These are phyloP conservation scores for Aeschynomene evenia DNA, from an alignment of 306 rosid species.

Conservation along the genomic window DNA sequence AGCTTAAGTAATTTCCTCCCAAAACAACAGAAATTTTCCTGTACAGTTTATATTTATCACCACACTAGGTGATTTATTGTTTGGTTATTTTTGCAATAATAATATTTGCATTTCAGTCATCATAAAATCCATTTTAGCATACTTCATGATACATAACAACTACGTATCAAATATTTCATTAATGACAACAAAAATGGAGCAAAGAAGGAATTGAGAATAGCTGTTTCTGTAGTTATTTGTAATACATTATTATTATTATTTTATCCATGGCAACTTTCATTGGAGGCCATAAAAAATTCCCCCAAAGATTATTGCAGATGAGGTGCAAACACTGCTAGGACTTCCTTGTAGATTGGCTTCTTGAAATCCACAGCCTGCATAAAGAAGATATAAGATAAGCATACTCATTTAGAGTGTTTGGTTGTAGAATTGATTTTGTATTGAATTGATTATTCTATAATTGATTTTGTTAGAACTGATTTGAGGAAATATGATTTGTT, in stretches of 20 bases:
- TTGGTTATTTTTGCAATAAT: neutral
- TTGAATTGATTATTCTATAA: no score
- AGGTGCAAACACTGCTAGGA: slow-evolving; percentile 58
- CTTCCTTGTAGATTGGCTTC: slow-evolving; percentile 91
- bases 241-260: neutral
- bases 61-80: neutral
- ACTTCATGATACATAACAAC: neutral
- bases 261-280: neutral
- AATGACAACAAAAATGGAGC: neutral
- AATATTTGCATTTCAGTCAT: no score
- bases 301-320: slow-evolving; percentile 40
- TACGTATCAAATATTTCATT: neutral
- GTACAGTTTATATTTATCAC: neutral
- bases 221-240: neutral
- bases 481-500: no score
- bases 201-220: slow-evolving; percentile 3
- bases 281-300: slow-evolving; percentile 1
- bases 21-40: neutral
- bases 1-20: neutral
- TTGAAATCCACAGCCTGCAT: slow-evolving; percentile 84
- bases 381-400: slow-evolving; percentile 1
- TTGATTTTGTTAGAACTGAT: no score
- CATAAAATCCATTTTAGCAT: neutral
- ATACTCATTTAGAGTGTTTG: slow-evolving; percentile 9
- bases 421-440: no score